Conservation (phyloP, 139 green algal genomes). For the Asterochloris erici region DNA sequence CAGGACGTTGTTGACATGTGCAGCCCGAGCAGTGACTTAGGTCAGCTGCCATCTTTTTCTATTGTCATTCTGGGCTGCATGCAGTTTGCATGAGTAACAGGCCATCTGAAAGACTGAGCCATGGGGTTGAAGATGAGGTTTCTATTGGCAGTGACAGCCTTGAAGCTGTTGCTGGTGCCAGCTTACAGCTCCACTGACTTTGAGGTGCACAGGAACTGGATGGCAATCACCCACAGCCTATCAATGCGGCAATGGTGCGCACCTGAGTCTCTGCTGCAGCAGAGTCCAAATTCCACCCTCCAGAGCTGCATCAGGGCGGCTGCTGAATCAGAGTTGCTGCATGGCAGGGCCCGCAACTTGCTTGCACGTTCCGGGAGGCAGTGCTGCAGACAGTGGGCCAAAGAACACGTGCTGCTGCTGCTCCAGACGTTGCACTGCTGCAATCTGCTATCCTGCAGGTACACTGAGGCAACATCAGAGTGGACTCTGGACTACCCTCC, state of each 20-base stretch:
- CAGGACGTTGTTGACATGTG: too few relatives aligned
- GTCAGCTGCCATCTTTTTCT: too few relatives aligned
- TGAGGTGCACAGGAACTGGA: conserved; percentile 96
- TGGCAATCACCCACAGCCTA: conserved; percentile 84
- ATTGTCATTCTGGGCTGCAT: too few relatives aligned
- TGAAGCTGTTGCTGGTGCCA: conserved; percentile 83
- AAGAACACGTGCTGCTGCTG: too few relatives aligned
- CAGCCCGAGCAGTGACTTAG: too few relatives aligned
- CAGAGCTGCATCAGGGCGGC: background rate
- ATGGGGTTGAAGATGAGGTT: background rate
- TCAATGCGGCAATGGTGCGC: conserved; percentile 67
- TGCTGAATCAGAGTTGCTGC: background rate
- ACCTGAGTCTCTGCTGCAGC: background rate
- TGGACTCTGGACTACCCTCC: conserved; percentile 98
- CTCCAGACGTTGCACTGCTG: background rate
- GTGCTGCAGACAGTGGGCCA: too few relatives aligned
- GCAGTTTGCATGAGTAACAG: too few relatives aligned
- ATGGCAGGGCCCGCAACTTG: too few relatives aligned
- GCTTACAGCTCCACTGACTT: conserved; percentile 93
- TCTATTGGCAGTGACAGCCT: conserved; percentile 21
- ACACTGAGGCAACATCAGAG: conserved; percentile 75
- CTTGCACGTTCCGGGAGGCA: too few relatives aligned
- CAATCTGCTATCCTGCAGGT: conserved; percentile 53
- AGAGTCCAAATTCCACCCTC: background rate
- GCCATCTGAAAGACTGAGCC: background rate